These are phyloP conservation scores for Pholiota adiposa DNA, from an alignment of 1,284 basidiomycete genomes.

Conservation along the genomic window DNA sequence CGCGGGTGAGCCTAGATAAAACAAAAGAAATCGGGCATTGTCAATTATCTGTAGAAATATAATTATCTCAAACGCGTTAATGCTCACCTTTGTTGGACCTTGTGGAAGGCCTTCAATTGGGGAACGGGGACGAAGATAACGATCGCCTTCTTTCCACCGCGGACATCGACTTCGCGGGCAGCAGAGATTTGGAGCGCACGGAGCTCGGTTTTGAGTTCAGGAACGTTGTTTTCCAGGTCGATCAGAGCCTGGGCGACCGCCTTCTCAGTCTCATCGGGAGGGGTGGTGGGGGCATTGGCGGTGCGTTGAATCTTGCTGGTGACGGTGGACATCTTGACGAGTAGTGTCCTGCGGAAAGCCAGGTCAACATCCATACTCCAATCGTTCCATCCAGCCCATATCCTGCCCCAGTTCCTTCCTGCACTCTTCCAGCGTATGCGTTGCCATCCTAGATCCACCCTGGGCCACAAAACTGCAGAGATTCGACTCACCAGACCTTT, in stretches of 20 bases:
- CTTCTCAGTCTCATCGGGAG: slow-evolving; percentile 93
- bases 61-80: slow-evolving; percentile 11
- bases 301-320: slow-evolving; percentile 91
- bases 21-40: slow-evolving; percentile 11
- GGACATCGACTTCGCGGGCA: slow-evolving; percentile 98
- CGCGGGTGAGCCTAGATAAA: slow-evolving; percentile 84
- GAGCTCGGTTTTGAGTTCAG: slow-evolving; percentile 97
- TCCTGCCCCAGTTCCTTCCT: slow-evolving; percentile 28
- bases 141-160: slow-evolving; percentile 99
- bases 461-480: slow-evolving; percentile 26
- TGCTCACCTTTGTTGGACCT: slow-evolving; percentile 91
- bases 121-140: slow-evolving; percentile 98
- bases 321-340: slow-evolving; percentile 72
- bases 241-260: slow-evolving; percentile 95
- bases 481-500: slow-evolving; percentile 49
- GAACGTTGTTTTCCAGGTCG: slow-evolving; percentile 98
- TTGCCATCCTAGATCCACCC: slow-evolving; percentile 22
- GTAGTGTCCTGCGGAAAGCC: slow-evolving; percentile 36
- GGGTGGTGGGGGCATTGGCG: slow-evolving; percentile 90
- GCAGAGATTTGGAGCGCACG: slow-evolving; percentile 96
- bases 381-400: slow-evolving; percentile 50
- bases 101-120: slow-evolving; percentile 98
- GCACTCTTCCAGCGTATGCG: slow-evolving; percentile 23
- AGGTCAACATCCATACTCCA: slow-evolving; percentile 47
- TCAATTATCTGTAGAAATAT: slow-evolving; percentile 13